Evolutionary conservation across 179 eudicot species (phyloP).

Genomic region (Silene coronaria): DNA sequence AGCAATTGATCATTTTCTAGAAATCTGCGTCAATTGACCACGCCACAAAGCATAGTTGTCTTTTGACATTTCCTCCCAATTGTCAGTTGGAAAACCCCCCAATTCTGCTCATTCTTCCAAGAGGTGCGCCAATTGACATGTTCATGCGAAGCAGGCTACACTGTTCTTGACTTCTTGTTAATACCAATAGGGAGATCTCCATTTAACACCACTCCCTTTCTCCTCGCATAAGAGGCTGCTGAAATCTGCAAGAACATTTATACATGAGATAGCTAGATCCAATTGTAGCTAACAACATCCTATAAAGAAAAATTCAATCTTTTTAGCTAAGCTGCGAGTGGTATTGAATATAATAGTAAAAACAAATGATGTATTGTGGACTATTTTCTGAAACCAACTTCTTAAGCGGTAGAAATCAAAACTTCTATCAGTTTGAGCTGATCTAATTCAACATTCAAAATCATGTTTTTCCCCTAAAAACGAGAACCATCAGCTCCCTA

Average conservation of each 20-base stretch:
- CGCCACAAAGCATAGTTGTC: no score
- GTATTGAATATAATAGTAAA: constrained; percentile 85
- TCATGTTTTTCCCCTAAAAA: neutral
- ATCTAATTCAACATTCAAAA: no score
- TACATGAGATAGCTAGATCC: constrained; percentile 10
- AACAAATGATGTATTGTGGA: constrained; percentile 66
- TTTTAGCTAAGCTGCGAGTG: constrained; percentile 58
- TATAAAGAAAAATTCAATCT: neutral
- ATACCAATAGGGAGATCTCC: constrained; percentile 98
- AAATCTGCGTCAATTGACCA: no score
- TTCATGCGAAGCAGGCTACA: constrained; percentile 90
- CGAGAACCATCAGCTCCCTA: neutral
- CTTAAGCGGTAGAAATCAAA: constrained; percentile 58
- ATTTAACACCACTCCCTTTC: constrained; percentile 76
- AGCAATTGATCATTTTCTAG: no score
- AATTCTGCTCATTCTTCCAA: constrained; percentile 97
- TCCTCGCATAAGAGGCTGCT: constrained; percentile 89
- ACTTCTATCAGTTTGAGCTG: constrained; percentile 13
- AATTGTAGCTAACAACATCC: constrained; percentile 8
- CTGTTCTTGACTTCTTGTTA: constrained; percentile 82
- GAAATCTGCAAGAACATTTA: constrained; percentile 40
- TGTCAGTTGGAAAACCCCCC: no score
- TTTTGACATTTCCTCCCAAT: no score
- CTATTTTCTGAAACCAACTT: constrained; percentile 67
- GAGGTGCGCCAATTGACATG: constrained; percentile 98